These are phyloP conservation scores for Chenopodium suecicum DNA, from an alignment of 148 eudicot species.

Conservation along the genomic window DNA sequence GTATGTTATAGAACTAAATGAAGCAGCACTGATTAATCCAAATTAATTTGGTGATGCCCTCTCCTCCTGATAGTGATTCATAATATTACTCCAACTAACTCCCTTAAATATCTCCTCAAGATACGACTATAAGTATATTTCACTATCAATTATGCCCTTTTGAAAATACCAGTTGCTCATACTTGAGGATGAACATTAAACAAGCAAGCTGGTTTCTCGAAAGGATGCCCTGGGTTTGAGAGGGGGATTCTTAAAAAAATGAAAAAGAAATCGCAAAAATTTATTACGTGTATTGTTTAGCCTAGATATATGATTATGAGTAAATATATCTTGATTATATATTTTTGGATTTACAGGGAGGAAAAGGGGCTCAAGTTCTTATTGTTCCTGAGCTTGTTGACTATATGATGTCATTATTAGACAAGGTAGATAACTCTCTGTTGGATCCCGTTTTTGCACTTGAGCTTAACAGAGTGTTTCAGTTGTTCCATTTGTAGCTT, in stretches of 20 bases:
- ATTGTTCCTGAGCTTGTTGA: conserved; percentile 90
- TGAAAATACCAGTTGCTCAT: no score
- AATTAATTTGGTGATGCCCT: no score
- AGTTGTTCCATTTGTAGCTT: background rate
- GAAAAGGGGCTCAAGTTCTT: conserved; percentile 87
- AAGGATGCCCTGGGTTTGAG: background rate
- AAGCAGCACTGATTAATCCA: no score
- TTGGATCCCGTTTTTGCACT: background rate
- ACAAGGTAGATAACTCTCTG: conserved; percentile 52
- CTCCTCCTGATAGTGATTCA: no score
- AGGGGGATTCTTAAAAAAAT: background rate
- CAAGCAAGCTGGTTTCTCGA: background rate
- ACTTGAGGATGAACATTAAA: background rate
- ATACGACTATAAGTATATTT: no score
- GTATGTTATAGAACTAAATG: no score
- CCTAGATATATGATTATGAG: background rate
- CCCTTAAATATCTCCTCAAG: no score
- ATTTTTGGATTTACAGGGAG: conserved; percentile 55
- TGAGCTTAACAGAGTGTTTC: background rate
- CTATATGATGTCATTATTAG: conserved; percentile 62
- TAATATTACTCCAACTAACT: no score
- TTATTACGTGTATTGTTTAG: background rate
- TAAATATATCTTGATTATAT: conserved; percentile 4
- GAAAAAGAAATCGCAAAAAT: background rate
- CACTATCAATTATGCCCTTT: no score